Conservation (phyloP, 1,284 basidiomycete genomes). For the Dichomitus squalens region DNA sequence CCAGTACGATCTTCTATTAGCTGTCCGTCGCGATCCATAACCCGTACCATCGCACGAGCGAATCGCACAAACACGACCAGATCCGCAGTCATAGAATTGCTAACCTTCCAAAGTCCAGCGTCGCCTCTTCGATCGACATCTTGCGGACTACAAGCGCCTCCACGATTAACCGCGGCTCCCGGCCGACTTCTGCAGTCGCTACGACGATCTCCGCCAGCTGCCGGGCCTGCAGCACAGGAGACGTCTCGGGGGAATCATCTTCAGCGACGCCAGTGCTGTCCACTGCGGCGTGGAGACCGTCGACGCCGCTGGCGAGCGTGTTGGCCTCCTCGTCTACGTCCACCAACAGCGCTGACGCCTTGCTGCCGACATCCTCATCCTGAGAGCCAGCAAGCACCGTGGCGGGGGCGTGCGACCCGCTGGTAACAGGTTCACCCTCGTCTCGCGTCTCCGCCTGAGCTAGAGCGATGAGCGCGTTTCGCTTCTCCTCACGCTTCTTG, state of each 20-base stretch:
- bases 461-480: conserved; percentile 31
- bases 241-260: conserved; percentile 9
- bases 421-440: background rate
- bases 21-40: no score
- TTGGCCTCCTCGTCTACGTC: conserved; percentile 14
- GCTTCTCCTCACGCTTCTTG: conserved; percentile 44
- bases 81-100: conserved; percentile 32
- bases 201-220: conserved; percentile 8
- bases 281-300: conserved; percentile 36
- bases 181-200: conserved; percentile 20
- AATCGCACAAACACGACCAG: no score
- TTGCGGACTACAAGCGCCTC: conserved; percentile 78
- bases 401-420: background rate
- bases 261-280: background rate
- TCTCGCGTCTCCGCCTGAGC: conserved; percentile 13
- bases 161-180: conserved; percentile 64
- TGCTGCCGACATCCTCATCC: background rate
- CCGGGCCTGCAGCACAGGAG: conserved; percentile 7
- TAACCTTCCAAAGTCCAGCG: conserved; percentile 73
- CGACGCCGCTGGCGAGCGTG: conserved; percentile 31
- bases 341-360: conserved; percentile 5
- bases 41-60: no score
- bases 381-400: background rate
- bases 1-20: no score
- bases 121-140: conserved; percentile 70